Evolutionary conservation across 1,284 basidiomycete species (phyloP).

Genomic region (Mycosarcoma mackinlayi): DNA sequence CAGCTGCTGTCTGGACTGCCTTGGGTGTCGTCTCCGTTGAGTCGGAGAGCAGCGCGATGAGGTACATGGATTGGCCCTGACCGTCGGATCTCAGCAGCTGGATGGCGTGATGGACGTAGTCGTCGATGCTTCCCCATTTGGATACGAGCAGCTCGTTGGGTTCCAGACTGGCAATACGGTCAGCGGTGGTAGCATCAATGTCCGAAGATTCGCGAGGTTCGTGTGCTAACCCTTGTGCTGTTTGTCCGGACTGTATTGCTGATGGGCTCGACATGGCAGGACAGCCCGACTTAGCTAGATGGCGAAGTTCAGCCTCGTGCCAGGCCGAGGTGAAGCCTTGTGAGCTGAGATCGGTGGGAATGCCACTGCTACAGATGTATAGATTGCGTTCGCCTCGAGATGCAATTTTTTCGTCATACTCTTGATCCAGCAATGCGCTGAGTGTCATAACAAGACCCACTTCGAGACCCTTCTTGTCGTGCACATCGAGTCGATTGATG

Average conservation of each 20-base stretch:
- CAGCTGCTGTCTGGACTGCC: slow-evolving; percentile 81
- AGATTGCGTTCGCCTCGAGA: slow-evolving; percentile 32
- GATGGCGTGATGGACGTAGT: slow-evolving; percentile 78
- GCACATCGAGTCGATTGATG: slow-evolving; percentile 81
- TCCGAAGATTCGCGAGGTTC: neutral
- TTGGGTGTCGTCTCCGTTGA: slow-evolving; percentile 78
- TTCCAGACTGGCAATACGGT: slow-evolving; percentile 37
- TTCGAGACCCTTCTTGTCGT: slow-evolving; percentile 77
- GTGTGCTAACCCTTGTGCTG: no score
- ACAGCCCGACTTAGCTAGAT: neutral
- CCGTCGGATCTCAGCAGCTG: slow-evolving; percentile 74
- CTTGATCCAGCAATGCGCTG: slow-evolving; percentile 79
- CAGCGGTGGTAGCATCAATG: slow-evolving; percentile 3
- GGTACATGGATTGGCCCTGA: slow-evolving; percentile 72
- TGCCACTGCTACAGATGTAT: slow-evolving; percentile 38
- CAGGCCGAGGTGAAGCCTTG: slow-evolving; percentile 21
- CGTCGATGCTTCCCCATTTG: slow-evolving; percentile 75
- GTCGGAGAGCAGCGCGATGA: slow-evolving; percentile 78
- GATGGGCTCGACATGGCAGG: neutral
- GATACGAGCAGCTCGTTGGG: slow-evolving; percentile 78
- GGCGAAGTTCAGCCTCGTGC: slow-evolving; percentile 29
- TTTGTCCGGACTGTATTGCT: neutral
- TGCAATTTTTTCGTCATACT: slow-evolving; percentile 70
- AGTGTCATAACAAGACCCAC: slow-evolving; percentile 80
- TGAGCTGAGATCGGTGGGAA: slow-evolving; percentile 35